Conservation (phyloP, 2,329 filamentous ascomycete genomes). For the Epichloe amarillans region DNA sequence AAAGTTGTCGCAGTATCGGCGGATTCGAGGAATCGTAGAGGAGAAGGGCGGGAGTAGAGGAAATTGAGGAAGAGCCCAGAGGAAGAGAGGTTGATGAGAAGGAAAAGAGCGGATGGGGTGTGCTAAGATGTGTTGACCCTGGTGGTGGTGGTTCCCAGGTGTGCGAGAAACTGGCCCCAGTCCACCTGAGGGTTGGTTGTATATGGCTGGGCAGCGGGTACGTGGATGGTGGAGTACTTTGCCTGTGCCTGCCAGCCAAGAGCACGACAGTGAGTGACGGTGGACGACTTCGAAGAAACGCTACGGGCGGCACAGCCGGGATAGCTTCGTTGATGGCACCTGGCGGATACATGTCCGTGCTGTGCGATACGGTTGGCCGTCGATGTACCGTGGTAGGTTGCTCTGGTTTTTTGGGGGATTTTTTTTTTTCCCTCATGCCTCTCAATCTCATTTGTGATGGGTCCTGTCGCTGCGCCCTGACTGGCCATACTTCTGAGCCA, state of each 20-base stretch:
- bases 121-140: background rate
- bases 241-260: too few species aligned
- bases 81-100: slow-evolving; percentile 6
- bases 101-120: background rate
- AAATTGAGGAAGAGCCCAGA: slow-evolving; percentile 7
- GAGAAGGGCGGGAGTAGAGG: slow-evolving; percentile 10
- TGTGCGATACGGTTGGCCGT: background rate
- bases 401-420: background rate
- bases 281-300: background rate
- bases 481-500: slow-evolving; percentile 4
- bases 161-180: background rate
- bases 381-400: background rate
- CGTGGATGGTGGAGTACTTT: background rate
- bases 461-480: background rate
- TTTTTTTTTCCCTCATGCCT: background rate
- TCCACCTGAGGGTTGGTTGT: background rate
- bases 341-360: background rate
- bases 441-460: background rate
- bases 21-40: slow-evolving; percentile 24
- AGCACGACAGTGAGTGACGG: slow-evolving; percentile 4
- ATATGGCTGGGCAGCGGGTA: background rate
- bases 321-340: background rate
- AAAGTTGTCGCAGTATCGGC: slow-evolving; percentile 20
- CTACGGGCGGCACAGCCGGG: slow-evolving; percentile 14
- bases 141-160: background rate